A percentile compares a stretch with the other conserved stretches of the same genome.
Conservation (phyloP, 441 rosid species). For the Populus hybrid region DNA sequence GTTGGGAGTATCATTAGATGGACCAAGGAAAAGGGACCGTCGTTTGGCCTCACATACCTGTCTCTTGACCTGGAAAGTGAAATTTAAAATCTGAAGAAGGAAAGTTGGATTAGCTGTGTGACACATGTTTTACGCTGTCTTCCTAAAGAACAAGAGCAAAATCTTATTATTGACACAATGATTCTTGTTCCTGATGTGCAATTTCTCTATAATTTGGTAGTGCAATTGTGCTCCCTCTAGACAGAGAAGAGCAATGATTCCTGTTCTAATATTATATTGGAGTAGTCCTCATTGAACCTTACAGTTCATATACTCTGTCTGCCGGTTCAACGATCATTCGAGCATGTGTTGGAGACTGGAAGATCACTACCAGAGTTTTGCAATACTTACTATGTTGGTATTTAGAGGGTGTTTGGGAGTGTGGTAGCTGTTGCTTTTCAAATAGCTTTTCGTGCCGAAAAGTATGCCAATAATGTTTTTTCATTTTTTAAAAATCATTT, state of each 20-base stretch:
- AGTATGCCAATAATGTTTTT: no score
- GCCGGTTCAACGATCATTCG: background rate
- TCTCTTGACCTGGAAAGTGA: conserved; percentile 14
- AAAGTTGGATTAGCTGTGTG: conserved; percentile 17
- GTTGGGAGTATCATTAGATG: background rate
- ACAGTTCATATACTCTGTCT: no score
- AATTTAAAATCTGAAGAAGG: background rate
- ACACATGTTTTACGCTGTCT: conserved; percentile 4
- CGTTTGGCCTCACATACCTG: background rate
- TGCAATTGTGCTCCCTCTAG: background rate
- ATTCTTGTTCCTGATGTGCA: background rate
- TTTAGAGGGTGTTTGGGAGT: no score
- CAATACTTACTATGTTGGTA: accelerated
- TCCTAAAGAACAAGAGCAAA: background rate
- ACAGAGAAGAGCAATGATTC: background rate
- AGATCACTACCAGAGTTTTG: no score
- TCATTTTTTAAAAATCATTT: no score
- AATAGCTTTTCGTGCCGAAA: no score
- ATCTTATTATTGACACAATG: background rate
- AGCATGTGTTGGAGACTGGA: background rate
- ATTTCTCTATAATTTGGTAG: no score
- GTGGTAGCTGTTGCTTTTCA: no score
- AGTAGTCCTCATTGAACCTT: no score
- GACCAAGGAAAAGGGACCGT: background rate
- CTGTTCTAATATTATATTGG: background rate